A percentile compares a stretch with the other conserved stretches of the same genome.
These are phyloP conservation scores for Oenanthe javanica DNA, from an alignment of 140 eudicot genomes.

Conservation along the genomic window DNA sequence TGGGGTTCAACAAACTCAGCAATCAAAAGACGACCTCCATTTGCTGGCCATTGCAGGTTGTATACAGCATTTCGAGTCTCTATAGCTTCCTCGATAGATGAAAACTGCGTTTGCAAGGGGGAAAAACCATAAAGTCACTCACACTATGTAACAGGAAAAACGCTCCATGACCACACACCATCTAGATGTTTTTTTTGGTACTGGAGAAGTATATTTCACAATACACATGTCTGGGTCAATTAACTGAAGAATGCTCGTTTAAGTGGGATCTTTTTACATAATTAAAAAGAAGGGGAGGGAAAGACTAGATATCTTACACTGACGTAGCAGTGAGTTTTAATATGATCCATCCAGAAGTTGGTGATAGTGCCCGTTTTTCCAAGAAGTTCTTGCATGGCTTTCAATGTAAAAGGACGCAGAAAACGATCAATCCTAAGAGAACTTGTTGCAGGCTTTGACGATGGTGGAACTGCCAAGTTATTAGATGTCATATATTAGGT, in stretches of 20 bases:
- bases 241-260: neutral
- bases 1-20: conserved; percentile 93
- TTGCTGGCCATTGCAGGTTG: conserved; percentile 89
- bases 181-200: neutral
- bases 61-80: conserved; percentile 81
- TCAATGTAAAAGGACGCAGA: conserved; percentile 90
- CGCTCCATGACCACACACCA: neutral
- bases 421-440: conserved; percentile 79
- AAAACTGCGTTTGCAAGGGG: conserved; percentile 45
- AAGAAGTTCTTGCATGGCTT: conserved; percentile 90
- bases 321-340: conserved; percentile 92
- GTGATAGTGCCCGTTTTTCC: conserved; percentile 73
- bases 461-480: conserved; percentile 58
- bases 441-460: conserved; percentile 54
- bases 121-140: neutral
- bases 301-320: conserved; percentile 36
- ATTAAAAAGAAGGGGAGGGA: neutral
- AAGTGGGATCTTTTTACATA: neutral
- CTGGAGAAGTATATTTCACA: neutral
- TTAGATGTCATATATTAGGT: neutral
- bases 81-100: conserved; percentile 76
- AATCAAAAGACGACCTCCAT: conserved; percentile 72
- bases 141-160: neutral
- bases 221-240: neutral
- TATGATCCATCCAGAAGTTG: conserved; percentile 96